These are phyloP conservation scores for Apiospora saccharicola DNA, from an alignment of 2,329 filamentous ascomycete genomes.

Conservation along the genomic window DNA sequence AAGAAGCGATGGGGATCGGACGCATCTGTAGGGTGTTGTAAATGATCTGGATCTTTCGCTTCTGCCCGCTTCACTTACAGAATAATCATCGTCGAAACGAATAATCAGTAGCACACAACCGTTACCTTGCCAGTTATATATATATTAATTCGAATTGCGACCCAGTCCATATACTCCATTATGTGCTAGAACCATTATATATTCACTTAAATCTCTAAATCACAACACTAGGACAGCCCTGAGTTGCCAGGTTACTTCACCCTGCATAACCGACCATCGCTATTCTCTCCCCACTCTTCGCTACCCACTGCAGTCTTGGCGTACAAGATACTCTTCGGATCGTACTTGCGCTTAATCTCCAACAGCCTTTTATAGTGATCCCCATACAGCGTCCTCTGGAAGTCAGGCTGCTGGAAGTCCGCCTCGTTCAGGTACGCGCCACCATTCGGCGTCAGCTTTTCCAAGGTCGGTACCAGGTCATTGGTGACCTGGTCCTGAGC, in stretches of 20 bases:
- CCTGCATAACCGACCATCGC: neutral
- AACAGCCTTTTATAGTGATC: slow-evolving; percentile 31
- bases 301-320: slow-evolving; percentile 47
- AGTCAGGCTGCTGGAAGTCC: neutral
- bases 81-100: too few species aligned
- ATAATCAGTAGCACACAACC: too few species aligned
- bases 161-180: too few species aligned
- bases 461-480: slow-evolving; percentile 26
- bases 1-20: too few species aligned
- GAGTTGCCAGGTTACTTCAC: neutral
- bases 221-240: too few species aligned
- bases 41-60: too few species aligned
- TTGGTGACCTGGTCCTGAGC: slow-evolving; percentile 30
- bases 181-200: too few species aligned
- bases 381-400: neutral
- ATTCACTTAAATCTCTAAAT: too few species aligned
- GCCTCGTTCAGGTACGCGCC: neutral
- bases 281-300: slow-evolving; percentile 48
- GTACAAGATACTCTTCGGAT: slow-evolving; percentile 48
- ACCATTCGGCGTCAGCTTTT: neutral
- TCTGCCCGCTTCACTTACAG: too few species aligned
- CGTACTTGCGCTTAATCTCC: slow-evolving; percentile 51
- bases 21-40: too few species aligned
- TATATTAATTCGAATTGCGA: too few species aligned
- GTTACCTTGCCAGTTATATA: too few species aligned